A percentile compares a stretch with the other conserved stretches of the same genome.
phyloP scores from a whole-genome alignment of 2,329 filamentous ascomycete species.

The Venturia aucupariae region DNA sequence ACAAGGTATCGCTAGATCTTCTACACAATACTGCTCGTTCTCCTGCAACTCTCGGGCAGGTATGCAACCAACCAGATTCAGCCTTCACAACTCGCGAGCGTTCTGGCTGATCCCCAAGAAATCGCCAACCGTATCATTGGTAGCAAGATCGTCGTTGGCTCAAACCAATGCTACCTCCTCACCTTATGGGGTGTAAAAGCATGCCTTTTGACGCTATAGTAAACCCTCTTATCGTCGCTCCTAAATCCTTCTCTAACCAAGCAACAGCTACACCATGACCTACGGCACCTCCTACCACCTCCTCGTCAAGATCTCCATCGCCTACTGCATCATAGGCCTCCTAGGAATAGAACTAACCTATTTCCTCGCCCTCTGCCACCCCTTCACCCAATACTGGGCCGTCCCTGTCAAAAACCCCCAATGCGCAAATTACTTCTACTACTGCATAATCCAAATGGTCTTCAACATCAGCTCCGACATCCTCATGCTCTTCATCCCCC shows the following conservation, averaged over 20 bases:
- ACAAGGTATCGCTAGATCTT: conserved; percentile 3
- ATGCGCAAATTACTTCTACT: conserved; percentile 17
- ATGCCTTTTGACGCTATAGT: conserved; percentile 6
- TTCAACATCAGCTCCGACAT: conserved; percentile 19
- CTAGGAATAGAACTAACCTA: conserved; percentile 16
- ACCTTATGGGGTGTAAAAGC: conserved; percentile 17
- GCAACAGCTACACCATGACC: conserved; percentile 8
- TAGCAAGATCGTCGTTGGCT: conserved; percentile 27
- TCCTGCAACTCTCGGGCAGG: conserved; percentile 16
- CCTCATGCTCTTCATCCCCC: conserved; percentile 16
- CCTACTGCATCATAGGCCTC: conserved; percentile 16
- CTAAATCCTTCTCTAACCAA: background rate
- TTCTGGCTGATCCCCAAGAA: conserved; percentile 19
- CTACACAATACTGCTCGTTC: conserved; percentile 17
- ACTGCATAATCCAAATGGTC: conserved; percentile 17
- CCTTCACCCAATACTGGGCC: conserved; percentile 19
- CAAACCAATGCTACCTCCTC: conserved; percentile 23
- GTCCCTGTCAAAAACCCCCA: conserved; percentile 15
- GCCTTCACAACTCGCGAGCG: conserved; percentile 5
- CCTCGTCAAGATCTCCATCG: conserved; percentile 15
- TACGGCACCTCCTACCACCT: conserved; percentile 9
- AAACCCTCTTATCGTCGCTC: background rate
- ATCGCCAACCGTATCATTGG: conserved; percentile 27
- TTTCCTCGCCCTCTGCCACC: conserved; percentile 17
- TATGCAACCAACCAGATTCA: conserved; percentile 17